Evolutionary conservation across 2,329 filamentous ascomycete species (phyloP), one percentile per base, ranked within the genome.

Genomic region (Nigrospora osmanthi): DNA sequence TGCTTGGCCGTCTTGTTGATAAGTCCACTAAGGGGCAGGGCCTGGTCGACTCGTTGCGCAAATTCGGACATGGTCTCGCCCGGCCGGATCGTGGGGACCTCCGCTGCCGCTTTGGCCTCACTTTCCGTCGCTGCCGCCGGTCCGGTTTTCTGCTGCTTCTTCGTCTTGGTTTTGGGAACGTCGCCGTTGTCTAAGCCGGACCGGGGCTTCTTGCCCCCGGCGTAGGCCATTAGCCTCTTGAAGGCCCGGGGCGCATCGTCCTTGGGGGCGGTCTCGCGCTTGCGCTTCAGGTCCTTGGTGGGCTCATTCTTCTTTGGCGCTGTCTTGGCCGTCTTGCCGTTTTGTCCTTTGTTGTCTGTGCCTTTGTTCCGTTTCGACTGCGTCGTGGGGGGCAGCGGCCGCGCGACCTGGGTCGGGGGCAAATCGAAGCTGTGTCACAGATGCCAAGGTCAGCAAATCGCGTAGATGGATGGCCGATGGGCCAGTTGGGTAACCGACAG

Each of bases 201-300:
- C 6, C 75, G 73, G 11, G 75, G 63, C 48, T 73, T 77, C 58
- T 80, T 82, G n/a, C 79, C 74, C 14, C 71, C 65, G 35, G 83
- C 78, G 52, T 82, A 78, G 32, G 86, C 81, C 86, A 97, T 93
- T 50, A 97, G 69, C 12, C 89, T 82, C 49, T 80, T 80, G 65
- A 98, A 98, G 1, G 86, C 88, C 53, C 88, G 85, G 0, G 93
- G 93, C 1, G 87, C 90, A 66, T 97, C 93, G 61, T 95, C 83
- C 35, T 76, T 71, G 30, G 62, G 64, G 42, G 62, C 55, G 38
- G 51, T 57, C 32, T 61, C 62, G 47, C 66, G 61, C 66, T 73
- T 82, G 67, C 67, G 69, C 54, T 75, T 74, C 41, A 57, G 49
- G 60, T 64, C 72, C 56, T 68, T 78, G 57, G 52, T 50, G 57